Evolutionary conservation across 2,329 filamentous ascomycete genomes (phyloP), one percentile per base, ranked within the genome.

Genomic region (Penicillium sp.): DNA sequence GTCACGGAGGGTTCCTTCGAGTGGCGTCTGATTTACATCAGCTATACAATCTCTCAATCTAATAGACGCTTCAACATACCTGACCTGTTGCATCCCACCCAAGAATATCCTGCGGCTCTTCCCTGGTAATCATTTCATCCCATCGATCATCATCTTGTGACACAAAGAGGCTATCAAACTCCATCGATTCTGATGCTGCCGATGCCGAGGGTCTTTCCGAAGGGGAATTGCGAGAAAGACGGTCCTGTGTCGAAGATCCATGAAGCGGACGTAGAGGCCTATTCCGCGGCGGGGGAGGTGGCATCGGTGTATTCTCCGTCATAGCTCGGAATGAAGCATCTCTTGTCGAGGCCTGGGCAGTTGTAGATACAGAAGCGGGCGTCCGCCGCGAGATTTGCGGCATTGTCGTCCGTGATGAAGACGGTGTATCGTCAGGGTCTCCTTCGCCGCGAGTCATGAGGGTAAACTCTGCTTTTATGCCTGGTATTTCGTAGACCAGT

Each of bases 381-480:
- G 69, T 72, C 65, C 71, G 72, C 50, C 73, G 73, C 50, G 76
- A 77, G 23, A 78, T 62, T 54, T 77, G 69, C 25, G 70, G 69
- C 49, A 70, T 75, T 59, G 69, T 74, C 58, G 68, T 74, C 50
- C 70, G 76, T 55, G 75, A 79, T 53, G 74, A 77, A 31, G 62
- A 68, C 5, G 79, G 74, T 5, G 71, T 66, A 26, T 73, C 69
- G 19, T 73, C 72, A 19, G 43, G 53, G 16, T 72, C 77, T 27
- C 78, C 76, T 53, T 86, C 83, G 33, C 85, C 86, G 55, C 81
- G 81, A 21, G 86, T 88, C 86, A 88, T 88, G 43, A 88, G 73
- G 2, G 83, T 88, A 65, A 86, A 88, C 55, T 87, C 83, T 62
- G 83, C 83, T 39, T 77, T 69, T 33, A 88, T 70, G 10, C 85